Conservation (phyloP, 441 rosid genomes). For the Erysimum cheiri region DNA sequence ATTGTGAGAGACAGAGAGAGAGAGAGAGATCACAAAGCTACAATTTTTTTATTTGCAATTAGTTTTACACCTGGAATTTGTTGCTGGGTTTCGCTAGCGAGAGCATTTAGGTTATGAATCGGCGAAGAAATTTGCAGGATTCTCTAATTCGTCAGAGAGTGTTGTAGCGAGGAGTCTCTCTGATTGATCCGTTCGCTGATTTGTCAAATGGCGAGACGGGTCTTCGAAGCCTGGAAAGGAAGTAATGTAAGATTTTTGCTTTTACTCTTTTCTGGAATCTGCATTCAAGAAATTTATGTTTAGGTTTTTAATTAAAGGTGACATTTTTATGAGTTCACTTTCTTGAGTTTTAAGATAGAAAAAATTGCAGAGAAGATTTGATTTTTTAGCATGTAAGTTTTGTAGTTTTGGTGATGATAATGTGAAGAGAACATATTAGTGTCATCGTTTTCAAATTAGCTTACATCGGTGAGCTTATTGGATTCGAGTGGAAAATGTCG, state of each 20-base stretch:
- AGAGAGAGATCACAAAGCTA: neutral
- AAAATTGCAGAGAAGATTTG: neutral
- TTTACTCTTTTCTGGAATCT: slow-evolving; percentile 36
- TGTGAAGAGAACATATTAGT: neutral
- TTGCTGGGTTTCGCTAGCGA: neutral
- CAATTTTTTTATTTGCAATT: too few species aligned
- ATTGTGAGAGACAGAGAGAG: neutral
- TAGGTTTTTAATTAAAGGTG: neutral
- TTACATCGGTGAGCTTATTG: too few species aligned
- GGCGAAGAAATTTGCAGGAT: slow-evolving; percentile 44
- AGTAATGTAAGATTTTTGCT: slow-evolving; percentile 69
- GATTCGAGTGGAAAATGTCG: neutral
- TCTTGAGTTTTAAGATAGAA: neutral
- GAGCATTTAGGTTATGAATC: slow-evolving; percentile 34
- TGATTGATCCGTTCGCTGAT: slow-evolving; percentile 39
- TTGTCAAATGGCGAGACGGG: slow-evolving; percentile 75
- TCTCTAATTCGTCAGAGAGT: slow-evolving; percentile 50
- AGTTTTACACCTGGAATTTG: too few species aligned
- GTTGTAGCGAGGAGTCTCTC: slow-evolving; percentile 43
- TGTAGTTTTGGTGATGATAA: neutral
- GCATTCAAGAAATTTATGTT: slow-evolving; percentile 28
- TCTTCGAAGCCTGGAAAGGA: slow-evolving; percentile 87
- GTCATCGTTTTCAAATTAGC: neutral
- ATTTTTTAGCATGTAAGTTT: neutral
- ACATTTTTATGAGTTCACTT: slow-evolving; percentile 1